Percentiles rank a stretch among this genome's conserved stretches.
Conservation (phyloP, 441 rosid genomes). For the Pelargonium citronellum region DNA sequence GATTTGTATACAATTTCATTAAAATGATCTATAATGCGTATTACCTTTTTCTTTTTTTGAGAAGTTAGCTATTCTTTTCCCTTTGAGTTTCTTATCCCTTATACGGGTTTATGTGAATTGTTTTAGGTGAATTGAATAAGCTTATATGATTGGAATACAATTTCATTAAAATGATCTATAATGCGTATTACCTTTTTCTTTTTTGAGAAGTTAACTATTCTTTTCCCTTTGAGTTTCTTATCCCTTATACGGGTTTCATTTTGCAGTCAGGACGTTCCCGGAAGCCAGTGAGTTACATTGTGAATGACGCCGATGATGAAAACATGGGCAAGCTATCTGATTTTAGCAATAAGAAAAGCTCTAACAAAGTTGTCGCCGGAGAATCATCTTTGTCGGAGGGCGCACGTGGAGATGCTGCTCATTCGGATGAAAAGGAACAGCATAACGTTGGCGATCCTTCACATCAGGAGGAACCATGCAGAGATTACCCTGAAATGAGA, state of each 20-base stretch:
- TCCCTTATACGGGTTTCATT: constrained; percentile 17
- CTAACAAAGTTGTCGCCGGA: constrained; percentile 21
- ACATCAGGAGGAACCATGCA: constrained; percentile 17
- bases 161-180: background rate
- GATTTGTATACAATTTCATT: background rate
- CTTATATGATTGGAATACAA: background rate
- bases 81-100: background rate
- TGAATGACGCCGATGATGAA: constrained; percentile 37
- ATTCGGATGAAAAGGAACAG: constrained; percentile 20
- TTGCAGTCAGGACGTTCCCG: constrained; percentile 63
- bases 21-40: background rate
- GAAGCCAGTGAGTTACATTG: constrained; percentile 47
- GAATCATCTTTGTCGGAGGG: constrained; percentile 18
- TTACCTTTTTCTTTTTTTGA: background rate
- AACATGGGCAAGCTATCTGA: constrained; percentile 27
- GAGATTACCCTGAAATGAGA: constrained; percentile 38
- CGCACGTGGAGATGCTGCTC: constrained; percentile 19
- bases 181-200: background rate
- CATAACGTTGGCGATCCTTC: constrained; percentile 23
- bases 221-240: constrained; percentile 6
- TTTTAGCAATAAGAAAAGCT: constrained; percentile 20
- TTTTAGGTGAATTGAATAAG: too few species aligned
- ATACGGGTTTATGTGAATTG: constrained; percentile 14
- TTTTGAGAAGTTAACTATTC: background rate
- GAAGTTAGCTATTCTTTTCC: background rate